These are phyloP conservation scores for Arabidopsis lyrata DNA, from an alignment of 441 rosid species.

Conservation along the genomic window DNA sequence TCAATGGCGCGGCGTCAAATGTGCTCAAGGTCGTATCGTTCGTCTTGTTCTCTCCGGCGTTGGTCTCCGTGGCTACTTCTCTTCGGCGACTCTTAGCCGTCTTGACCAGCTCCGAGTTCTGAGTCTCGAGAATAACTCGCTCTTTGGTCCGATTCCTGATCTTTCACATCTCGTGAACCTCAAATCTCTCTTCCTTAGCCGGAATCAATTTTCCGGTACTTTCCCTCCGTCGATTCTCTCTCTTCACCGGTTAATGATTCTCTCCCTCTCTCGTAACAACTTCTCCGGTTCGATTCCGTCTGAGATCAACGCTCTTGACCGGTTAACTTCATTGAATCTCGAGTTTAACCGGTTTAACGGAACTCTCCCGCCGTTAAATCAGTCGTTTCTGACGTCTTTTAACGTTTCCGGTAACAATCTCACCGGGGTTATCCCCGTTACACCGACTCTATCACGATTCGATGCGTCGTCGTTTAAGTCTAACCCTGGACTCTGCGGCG, in stretches of 20 bases:
- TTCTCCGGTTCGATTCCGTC: conserved; percentile 73
- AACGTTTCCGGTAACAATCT: conserved; percentile 83
- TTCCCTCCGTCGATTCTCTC: conserved; percentile 71
- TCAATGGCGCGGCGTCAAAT: conserved; percentile 90
- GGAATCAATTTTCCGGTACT: conserved; percentile 66
- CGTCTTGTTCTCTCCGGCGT: conserved; percentile 61
- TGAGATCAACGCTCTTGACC: conserved; percentile 53
- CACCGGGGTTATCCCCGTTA: conserved; percentile 69
- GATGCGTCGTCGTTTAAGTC: conserved; percentile 59
- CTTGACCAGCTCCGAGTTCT: conserved; percentile 94
- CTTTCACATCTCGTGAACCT: conserved; percentile 70
- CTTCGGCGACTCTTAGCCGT: conserved; percentile 66
- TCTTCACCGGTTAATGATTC: conserved; percentile 64
- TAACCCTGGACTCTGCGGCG: conserved; percentile 83
- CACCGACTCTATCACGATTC: conserved; percentile 70
- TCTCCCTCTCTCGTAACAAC: conserved; percentile 63
- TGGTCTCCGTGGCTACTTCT: conserved; percentile 70
- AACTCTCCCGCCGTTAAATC: conserved; percentile 72
- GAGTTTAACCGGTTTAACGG: conserved; percentile 75
- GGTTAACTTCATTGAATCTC: conserved; percentile 65
- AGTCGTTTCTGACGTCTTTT: conserved; percentile 57
- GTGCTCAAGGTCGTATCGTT: conserved; percentile 80
- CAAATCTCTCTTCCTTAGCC: conserved; percentile 66
- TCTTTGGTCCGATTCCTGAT: conserved; percentile 82
- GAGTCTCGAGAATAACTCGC: conserved; percentile 77